Evolutionary conservation across 331 rosid species (phyloP).

Genomic region (Arachis monticola): DNA sequence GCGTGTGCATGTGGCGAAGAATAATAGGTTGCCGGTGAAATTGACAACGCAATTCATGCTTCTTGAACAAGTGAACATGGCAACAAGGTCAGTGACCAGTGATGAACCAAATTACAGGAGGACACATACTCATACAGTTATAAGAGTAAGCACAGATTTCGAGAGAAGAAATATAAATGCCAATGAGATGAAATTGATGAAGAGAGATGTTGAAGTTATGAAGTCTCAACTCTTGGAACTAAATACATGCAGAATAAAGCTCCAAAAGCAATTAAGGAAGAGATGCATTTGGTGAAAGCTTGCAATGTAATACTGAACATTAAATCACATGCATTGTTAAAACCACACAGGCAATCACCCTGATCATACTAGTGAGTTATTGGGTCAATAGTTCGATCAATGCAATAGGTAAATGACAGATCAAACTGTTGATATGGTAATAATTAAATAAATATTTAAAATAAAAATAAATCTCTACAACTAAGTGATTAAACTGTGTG

Average conservation of each 20-base stretch:
- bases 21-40: constrained; percentile 63
- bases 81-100: constrained; percentile 48
- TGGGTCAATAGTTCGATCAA: too few species aligned
- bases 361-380: too few species aligned
- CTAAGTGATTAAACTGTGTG: too few species aligned
- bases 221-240: constrained; percentile 68
- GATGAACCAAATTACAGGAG: constrained; percentile 44
- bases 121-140: constrained; percentile 45
- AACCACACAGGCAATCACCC: too few species aligned
- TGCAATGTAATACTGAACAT: background rate
- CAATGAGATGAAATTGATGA: constrained; percentile 60
- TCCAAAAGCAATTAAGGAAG: constrained; percentile 58
- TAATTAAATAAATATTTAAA: too few species aligned
- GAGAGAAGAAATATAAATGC: constrained; percentile 43
- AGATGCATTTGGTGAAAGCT: constrained; percentile 40
- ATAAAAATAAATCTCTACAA: too few species aligned
- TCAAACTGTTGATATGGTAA: too few species aligned
- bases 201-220: constrained; percentile 67
- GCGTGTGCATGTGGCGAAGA: constrained; percentile 64
- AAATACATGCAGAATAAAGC: constrained; percentile 61
- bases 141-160: constrained; percentile 47
- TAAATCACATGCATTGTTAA: too few species aligned
- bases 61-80: constrained; percentile 65
- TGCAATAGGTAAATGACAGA: too few species aligned
- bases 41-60: constrained; percentile 51